Conservation (phyloP, 208 protist genomes). For the Leptomonas pyrrhocoris region DNA sequence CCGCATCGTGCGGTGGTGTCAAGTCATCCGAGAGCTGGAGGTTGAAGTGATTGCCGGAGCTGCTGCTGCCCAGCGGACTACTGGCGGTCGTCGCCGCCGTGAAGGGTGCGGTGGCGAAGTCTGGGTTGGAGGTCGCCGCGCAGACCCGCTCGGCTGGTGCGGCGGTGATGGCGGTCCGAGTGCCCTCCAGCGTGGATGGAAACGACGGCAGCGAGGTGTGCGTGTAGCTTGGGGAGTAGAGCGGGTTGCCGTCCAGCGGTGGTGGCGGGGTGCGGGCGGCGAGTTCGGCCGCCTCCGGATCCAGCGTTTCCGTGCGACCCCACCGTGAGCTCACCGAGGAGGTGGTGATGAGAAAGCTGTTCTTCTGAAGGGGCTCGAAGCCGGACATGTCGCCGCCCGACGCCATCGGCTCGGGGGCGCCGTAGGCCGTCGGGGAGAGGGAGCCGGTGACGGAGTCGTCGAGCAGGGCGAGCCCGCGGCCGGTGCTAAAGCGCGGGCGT, state of each 20-base stretch:
- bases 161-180: background rate
- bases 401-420: background rate
- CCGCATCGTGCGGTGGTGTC: background rate
- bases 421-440: conserved; percentile 6
- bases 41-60: conserved; percentile 6
- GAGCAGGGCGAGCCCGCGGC: conserved; percentile 42
- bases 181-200: background rate
- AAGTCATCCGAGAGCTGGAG: background rate
- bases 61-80: background rate
- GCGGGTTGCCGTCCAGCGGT: background rate
- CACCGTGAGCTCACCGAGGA: conserved; percentile 1
- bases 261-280: conserved; percentile 1
- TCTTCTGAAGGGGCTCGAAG: no score
- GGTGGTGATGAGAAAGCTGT: background rate
- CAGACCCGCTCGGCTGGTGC: background rate
- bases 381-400: background rate
- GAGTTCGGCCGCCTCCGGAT: conserved; percentile 30
- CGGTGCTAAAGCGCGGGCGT: conserved; percentile 8
- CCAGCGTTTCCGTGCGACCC: conserved; percentile 31
- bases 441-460: conserved; percentile 31
- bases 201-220: conserved; percentile 4
- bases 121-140: background rate
- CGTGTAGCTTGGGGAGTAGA: background rate
- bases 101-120: background rate
- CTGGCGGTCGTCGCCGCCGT: background rate